Percentiles rank a stretch among this genome's conserved stretches.
Evolutionary conservation across 2,329 filamentous ascomycete species (phyloP).

Genomic region (Shiraia bambusicola): DNA sequence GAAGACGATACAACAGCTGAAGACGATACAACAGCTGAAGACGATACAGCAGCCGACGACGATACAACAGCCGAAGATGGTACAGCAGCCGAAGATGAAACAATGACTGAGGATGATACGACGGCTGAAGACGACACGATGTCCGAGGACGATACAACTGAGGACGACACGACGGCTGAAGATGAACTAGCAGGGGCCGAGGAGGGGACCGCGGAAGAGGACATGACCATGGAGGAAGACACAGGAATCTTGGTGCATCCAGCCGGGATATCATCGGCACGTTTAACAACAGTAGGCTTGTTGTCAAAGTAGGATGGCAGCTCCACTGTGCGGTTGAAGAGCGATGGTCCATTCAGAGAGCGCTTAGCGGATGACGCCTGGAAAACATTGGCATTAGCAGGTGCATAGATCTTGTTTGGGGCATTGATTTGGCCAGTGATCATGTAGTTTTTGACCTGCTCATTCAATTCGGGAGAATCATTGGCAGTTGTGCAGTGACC

Average conservation of each 20-base stretch:
- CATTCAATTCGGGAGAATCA: slow-evolving; percentile 1
- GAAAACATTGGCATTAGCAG: not conserved
- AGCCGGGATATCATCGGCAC: not conserved
- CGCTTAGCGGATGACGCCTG: not conserved
- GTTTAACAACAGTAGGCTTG: not conserved
- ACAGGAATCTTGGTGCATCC: slow-evolving; percentile 1
- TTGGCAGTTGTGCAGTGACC: slow-evolving; percentile 5
- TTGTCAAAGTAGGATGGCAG: not conserved
- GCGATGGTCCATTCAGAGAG: not conserved
- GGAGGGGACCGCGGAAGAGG: not conserved
- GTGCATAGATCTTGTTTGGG: not conserved
- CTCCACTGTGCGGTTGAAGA: not conserved
- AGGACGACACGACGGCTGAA: not conserved
- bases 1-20: not conserved
- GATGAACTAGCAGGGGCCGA: not conserved
- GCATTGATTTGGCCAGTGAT: not conserved
- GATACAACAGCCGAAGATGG: not conserved
- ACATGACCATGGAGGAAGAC: not conserved
- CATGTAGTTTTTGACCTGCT: slow-evolving; percentile 1
- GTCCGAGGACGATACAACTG: not conserved
- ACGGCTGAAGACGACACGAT: not conserved
- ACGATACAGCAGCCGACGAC: not conserved
- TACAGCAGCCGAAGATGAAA: not conserved
- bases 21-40: not conserved
- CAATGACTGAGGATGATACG: not conserved